These are phyloP conservation scores for Zea mays DNA, from an alignment of 176 grass and related monocot genomes.

Conservation along the genomic window DNA sequence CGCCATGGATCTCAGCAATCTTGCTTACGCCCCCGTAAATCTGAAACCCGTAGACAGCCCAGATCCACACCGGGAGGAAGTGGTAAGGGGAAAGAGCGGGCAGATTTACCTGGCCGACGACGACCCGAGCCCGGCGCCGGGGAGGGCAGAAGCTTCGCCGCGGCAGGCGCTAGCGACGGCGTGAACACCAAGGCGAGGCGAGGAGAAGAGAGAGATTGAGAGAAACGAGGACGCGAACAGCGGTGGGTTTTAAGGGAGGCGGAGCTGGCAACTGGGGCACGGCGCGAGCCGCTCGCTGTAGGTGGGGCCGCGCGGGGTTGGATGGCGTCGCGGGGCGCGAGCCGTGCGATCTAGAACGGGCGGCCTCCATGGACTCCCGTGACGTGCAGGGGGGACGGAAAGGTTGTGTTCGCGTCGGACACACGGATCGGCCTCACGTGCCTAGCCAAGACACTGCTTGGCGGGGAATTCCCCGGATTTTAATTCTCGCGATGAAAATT, in stretches of 20 bases:
- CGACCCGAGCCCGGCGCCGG: not conserved
- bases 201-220: not conserved
- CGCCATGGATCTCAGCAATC: not conserved
- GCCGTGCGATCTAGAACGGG: constrained; percentile 35
- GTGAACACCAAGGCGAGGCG: constrained; percentile 16
- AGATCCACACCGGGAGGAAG: constrained; percentile 1
- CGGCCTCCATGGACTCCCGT: constrained; percentile 14
- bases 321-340: fast-evolving
- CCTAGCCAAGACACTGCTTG: constrained; percentile 1
- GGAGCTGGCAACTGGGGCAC: not conserved
- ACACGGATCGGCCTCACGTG: constrained; percentile 17
- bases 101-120: constrained; percentile 17
- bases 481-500: too few species aligned
- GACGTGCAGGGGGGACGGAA: constrained; percentile 32
- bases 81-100: not conserved
- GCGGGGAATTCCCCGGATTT: too few species aligned
- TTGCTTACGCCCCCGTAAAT: not conserved
- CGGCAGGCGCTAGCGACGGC: constrained; percentile 22
- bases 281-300: not conserved
- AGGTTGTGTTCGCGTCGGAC: not conserved
- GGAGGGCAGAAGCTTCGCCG: not conserved
- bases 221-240: not conserved
- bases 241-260: not conserved
- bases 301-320: not conserved
- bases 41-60: constrained; percentile 4